Evolutionary conservation across 148 eudicot genomes (phyloP).

Genomic region (Fagopyrum tataricum): DNA sequence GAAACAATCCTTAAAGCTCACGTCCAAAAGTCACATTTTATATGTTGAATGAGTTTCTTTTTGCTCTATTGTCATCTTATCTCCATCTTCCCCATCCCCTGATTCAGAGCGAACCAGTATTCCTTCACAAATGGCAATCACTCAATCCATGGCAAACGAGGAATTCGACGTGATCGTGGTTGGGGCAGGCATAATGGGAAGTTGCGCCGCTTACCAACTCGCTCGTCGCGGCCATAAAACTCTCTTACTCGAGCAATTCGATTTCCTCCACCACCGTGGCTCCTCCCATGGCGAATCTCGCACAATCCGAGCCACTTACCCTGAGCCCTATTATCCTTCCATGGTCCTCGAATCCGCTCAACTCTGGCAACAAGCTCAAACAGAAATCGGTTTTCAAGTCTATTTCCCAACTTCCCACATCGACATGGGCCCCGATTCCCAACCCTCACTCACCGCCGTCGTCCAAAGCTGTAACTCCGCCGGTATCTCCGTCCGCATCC

Average conservation of each 20-base stretch:
- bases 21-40: too few relatives aligned
- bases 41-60: too few relatives aligned
- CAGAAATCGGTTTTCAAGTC: conserved; percentile 65
- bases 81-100: too few relatives aligned
- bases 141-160: neutral
- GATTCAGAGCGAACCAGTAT: too few relatives aligned
- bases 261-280: conserved; percentile 82
- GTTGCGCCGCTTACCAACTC: conserved; percentile 60
- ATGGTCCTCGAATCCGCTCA: conserved; percentile 47
- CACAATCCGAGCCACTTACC: conserved; percentile 76
- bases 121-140: too few relatives aligned
- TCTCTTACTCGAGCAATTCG: conserved; percentile 72
- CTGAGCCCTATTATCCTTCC: conserved; percentile 60
- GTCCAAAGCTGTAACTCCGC: conserved; percentile 31
- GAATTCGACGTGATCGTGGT: conserved; percentile 64
- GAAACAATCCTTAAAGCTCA: too few relatives aligned
- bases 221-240: conserved; percentile 48
- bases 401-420: conserved; percentile 53
- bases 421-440: conserved; percentile 48
- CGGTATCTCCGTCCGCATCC: neutral
- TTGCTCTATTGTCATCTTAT: too few relatives aligned
- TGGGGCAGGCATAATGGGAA: conserved; percentile 94
- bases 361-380: conserved; percentile 58
- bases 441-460: conserved; percentile 38
- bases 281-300: conserved; percentile 99